These are phyloP conservation scores for Paraphaeosphaeria minitans DNA, from an alignment of 2,329 filamentous ascomycete species.

Conservation along the genomic window DNA sequence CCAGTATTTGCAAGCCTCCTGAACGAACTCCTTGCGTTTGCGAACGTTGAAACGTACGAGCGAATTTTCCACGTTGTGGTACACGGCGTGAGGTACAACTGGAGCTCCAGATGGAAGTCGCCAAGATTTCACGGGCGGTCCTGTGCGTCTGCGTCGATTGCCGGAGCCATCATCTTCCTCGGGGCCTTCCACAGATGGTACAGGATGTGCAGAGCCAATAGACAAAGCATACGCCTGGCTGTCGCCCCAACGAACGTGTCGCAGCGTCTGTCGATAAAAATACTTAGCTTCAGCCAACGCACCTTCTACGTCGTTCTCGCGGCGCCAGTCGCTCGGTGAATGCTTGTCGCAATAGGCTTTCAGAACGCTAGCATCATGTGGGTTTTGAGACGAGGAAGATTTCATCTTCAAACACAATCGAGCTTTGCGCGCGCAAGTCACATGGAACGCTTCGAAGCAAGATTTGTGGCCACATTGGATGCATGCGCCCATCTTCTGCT, in stretches of 20 bases:
- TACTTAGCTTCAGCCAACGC: slow-evolving; percentile 83
- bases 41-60: slow-evolving; percentile 81
- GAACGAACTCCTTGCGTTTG: slow-evolving; percentile 89
- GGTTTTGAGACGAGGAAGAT: slow-evolving; percentile 76
- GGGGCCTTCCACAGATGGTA: slow-evolving; percentile 57
- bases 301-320: slow-evolving; percentile 80
- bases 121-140: slow-evolving; percentile 72
- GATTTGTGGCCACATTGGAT: slow-evolving; percentile 98
- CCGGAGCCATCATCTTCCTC: slow-evolving; percentile 58
- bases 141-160: slow-evolving; percentile 64
- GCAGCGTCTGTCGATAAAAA: slow-evolving; percentile 90
- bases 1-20: slow-evolving; percentile 96
- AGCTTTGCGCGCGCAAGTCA: slow-evolving; percentile 89
- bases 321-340: slow-evolving; percentile 84
- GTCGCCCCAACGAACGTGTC: slow-evolving; percentile 87
- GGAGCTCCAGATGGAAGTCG: slow-evolving; percentile 93
- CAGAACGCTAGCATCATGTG: slow-evolving; percentile 79
- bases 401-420: slow-evolving; percentile 96
- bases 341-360: slow-evolving; percentile 98
- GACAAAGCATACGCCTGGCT: slow-evolving; percentile 83
- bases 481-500: slow-evolving; percentile 96
- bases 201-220: slow-evolving; percentile 70
- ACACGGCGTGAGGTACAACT: slow-evolving; percentile 87
- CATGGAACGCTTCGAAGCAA: slow-evolving; percentile 96
- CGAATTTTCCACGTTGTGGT: slow-evolving; percentile 82